Evolutionary conservation across 2,329 filamentous ascomycete genomes (phyloP).

Genomic region (Conoideocrella luteorostrata): DNA sequence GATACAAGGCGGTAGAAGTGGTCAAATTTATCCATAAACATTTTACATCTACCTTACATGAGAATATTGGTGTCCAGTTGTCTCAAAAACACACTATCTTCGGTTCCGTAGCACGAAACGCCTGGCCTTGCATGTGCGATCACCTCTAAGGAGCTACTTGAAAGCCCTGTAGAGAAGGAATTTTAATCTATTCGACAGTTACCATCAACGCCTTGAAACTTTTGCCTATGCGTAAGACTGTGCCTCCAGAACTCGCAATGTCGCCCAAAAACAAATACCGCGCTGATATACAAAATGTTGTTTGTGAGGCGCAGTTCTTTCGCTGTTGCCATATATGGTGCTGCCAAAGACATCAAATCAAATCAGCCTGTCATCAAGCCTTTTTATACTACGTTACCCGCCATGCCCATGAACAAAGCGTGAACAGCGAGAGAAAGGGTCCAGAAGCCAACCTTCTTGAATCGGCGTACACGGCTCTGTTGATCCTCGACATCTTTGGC

Average conservation of each 20-base stretch:
- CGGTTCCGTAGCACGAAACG: too few species aligned
- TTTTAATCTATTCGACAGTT: not conserved
- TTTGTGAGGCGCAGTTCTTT: not conserved
- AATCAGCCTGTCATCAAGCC: too few species aligned
- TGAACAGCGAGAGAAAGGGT: conserved; percentile 87
- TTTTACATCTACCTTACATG: too few species aligned
- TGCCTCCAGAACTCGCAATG: not conserved
- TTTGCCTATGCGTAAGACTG: not conserved
- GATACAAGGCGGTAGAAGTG: not conserved
- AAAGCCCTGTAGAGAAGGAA: too few species aligned
- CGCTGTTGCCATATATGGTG: not conserved
- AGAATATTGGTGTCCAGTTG: not conserved
- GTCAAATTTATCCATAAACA: too few species aligned
- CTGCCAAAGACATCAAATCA: not conserved
- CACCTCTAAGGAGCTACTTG: too few species aligned
- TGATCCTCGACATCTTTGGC: conserved; percentile 85
- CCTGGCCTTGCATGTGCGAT: too few species aligned
- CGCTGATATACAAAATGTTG: too few species aligned
- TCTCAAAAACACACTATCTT: too few species aligned
- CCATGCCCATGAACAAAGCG: conserved; percentile 90
- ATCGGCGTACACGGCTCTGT: conserved; percentile 73
- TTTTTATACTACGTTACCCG: conserved; percentile 68
- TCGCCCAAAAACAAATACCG: not conserved
- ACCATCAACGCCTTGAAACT: not conserved
- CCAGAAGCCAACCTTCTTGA: conserved; percentile 97